Evolutionary conservation across 495 filamentous ascomycete species (phyloP), one percentile per base, ranked within the genome.

Genomic region (Pseudomonodictys pantanalensis): DNA sequence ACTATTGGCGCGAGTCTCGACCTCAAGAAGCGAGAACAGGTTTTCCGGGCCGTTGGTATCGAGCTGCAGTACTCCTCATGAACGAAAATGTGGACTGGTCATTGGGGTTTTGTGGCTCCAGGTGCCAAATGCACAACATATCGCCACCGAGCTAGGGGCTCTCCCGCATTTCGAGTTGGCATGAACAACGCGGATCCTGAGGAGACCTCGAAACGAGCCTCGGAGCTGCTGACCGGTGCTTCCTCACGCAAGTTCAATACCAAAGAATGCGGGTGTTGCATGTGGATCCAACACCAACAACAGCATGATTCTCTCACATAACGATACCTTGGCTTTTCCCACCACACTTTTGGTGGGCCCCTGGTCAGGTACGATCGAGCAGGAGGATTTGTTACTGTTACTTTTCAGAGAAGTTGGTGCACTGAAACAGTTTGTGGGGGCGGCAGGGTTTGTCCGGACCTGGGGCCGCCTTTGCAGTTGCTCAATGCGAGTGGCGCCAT

Each of bases 1-100:
- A 95, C 89, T 67, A 80, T 95, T 23, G 93, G 93, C 2, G 86
- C 88, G 18, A 86, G 90, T 71, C 50, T 84, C 73, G 77, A 92
- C 75, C 73, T 91, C 65, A 82, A 84, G 72, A 79, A 83, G 72
- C 73, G 85, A 71, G 80, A 86, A 66, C 77, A 86, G 72, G 79
- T 89, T 49, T 79, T 91, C 59, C 80, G 83, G 54, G 86, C 83
- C 9, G 79, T 97, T 60, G 93, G 93, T 2, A 74, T 97, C 23
- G 93, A 96, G 69, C 73, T 98, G 28, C 86, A 91, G 65, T 97
- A 95, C 70, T 96, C 92, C 10, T 95, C 90, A 17, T 97, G 78
- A 91, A 59, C 53, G 54, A 59, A 58, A 55, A 61, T 11, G 18
- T 17, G 9, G 6, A 24, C 29, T 12, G 18, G n/a, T 6, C 15